These are phyloP conservation scores for Dactylonectria estremocensis DNA, from an alignment of 2,329 filamentous ascomycete species.

Conservation along the genomic window DNA sequence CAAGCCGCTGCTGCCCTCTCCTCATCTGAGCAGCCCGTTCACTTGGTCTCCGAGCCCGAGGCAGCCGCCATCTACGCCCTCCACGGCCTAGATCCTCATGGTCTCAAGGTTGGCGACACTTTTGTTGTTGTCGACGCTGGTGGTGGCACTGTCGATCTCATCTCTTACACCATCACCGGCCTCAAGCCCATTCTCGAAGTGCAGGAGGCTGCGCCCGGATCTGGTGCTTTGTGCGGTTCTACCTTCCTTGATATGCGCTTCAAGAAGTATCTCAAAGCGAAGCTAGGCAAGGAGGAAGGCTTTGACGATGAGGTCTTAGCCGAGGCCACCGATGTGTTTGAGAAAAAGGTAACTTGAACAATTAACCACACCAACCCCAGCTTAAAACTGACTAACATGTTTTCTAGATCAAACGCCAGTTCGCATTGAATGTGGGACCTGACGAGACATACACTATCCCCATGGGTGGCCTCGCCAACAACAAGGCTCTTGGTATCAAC, in stretches of 20 bases:
- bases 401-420: constrained; percentile 54
- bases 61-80: constrained; percentile 65
- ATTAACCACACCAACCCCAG: neutral
- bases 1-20: constrained; percentile 53
- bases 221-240: constrained; percentile 63
- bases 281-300: constrained; percentile 56
- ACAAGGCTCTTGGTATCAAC: constrained; percentile 55
- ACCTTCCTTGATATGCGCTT: constrained; percentile 63
- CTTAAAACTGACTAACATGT: constrained; percentile 25
- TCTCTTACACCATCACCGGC: constrained; percentile 63
- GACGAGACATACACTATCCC: constrained; percentile 56
- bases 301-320: constrained; percentile 59
- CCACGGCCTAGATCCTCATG: constrained; percentile 56
- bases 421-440: constrained; percentile 49
- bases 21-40: constrained; percentile 51
- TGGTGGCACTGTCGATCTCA: constrained; percentile 67
- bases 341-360: constrained; percentile 52
- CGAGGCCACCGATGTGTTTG: constrained; percentile 59
- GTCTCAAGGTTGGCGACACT: constrained; percentile 59
- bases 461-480: constrained; percentile 59
- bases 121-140: constrained; percentile 68
- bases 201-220: constrained; percentile 61
- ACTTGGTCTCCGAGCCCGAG: constrained; percentile 65
- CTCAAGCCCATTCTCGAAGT: constrained; percentile 62
- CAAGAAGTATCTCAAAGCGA: constrained; percentile 56